Evolutionary conservation across 2,329 filamentous ascomycete genomes (phyloP).

Genomic region (Colletotrichum endophyticum): DNA sequence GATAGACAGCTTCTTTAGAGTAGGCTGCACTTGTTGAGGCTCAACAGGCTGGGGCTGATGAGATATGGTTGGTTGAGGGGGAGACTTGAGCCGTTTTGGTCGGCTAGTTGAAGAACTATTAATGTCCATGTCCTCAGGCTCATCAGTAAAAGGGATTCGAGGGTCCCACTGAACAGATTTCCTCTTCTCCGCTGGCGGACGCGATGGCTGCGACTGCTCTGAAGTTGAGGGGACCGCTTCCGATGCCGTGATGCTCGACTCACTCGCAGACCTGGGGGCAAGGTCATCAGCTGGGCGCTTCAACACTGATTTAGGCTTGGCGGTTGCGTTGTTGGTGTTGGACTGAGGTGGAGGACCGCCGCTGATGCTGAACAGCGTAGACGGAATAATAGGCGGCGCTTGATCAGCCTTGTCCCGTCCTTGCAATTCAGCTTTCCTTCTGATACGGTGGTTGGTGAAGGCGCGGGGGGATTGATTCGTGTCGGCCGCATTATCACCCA

Average conservation of each 20-base stretch:
- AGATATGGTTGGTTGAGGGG: background rate
- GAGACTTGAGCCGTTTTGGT: conserved; percentile 6
- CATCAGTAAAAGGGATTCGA: conserved; percentile 29
- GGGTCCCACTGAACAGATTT: conserved; percentile 33
- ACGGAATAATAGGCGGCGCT: conserved; percentile 29
- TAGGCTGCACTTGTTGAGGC: background rate
- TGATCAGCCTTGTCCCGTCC: conserved; percentile 49
- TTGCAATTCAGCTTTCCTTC: conserved; percentile 45
- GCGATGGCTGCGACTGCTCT: background rate
- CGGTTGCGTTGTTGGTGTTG: background rate
- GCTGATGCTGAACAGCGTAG: conserved; percentile 32
- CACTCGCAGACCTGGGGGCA: background rate
- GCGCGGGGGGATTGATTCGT: conserved; percentile 42
- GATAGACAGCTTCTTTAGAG: conserved; percentile 4
- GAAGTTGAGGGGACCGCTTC: background rate
- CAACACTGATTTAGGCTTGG: background rate
- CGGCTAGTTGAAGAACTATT: conserved; percentile 1
- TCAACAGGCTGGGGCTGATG: background rate
- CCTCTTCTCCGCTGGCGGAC: conserved; percentile 22
- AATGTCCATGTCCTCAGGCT: conserved; percentile 23
- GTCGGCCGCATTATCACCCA: conserved; percentile 46
- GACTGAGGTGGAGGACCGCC: conserved; percentile 18
- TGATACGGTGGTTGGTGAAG: conserved; percentile 41
- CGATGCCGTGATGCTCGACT: background rate
- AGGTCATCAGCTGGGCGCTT: background rate